These are phyloP conservation scores for Fusarium sp. DNA, from an alignment of 2,329 filamentous ascomycete genomes.

Conservation along the genomic window DNA sequence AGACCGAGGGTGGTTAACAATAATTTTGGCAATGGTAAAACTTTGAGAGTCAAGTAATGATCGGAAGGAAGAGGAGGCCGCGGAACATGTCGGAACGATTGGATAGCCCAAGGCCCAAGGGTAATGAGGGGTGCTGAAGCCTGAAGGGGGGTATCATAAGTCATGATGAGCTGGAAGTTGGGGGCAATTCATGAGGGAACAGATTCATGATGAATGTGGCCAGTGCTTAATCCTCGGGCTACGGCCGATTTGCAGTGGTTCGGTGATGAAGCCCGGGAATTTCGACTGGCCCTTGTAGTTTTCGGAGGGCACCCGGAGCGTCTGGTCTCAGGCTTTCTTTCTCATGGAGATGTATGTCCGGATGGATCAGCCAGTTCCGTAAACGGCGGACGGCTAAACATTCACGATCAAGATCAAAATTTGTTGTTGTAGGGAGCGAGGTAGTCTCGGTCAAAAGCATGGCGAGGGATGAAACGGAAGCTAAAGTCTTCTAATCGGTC, in stretches of 20 bases:
- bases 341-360: conserved; percentile 32
- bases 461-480: conserved; percentile 28
- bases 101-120: conserved; percentile 1
- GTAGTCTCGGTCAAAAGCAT: conserved; percentile 10
- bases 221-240: conserved; percentile 11
- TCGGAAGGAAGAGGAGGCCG: conserved; percentile 19
- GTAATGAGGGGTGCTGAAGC: conserved; percentile 15
- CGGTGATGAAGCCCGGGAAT: conserved; percentile 15
- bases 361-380: conserved; percentile 6
- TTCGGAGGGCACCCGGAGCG: conserved; percentile 27
- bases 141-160: conserved; percentile 5
- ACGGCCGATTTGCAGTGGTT: conserved; percentile 7
- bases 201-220: conserved; percentile 24
- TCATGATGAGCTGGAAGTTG: conserved; percentile 12
- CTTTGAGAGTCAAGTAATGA: conserved; percentile 9
- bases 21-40: conserved; percentile 12
- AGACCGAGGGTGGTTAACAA: conserved; percentile 36
- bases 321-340: conserved; percentile 4
- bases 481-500: conserved; percentile 31
- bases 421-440: neutral
- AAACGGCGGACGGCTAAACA: conserved; percentile 15
- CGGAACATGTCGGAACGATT: conserved; percentile 36
- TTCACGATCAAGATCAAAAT: neutral
- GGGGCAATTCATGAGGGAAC: conserved; percentile 19
- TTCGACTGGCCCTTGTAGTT: neutral